Evolutionary conservation across 306 rosid species (phyloP).

Genomic region (Medicago truncatula): DNA sequence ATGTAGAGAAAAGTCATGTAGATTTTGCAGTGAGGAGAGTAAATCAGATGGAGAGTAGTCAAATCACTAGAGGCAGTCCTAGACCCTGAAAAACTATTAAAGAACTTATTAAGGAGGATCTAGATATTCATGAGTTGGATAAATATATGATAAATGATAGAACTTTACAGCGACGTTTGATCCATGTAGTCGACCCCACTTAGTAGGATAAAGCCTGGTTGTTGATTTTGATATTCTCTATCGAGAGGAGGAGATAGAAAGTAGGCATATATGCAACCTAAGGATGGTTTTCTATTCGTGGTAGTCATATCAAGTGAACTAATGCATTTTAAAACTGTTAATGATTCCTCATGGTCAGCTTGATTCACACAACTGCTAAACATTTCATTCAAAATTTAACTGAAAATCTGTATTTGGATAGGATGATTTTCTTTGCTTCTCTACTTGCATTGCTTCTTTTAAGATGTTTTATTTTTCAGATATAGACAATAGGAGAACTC

Average conservation of each 20-base stretch:
- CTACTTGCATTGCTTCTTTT: constrained; percentile 8
- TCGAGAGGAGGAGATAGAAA: constrained; percentile 3
- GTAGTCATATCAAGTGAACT: neutral
- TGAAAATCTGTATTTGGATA: constrained; percentile 2
- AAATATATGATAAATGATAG: no score
- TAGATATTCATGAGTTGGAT: no score
- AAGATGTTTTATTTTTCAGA: neutral
- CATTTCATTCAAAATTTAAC: constrained; percentile 14
- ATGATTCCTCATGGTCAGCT: constrained; percentile 16
- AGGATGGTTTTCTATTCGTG: constrained; percentile 12
- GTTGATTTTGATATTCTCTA: neutral
- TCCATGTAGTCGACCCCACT: no score
- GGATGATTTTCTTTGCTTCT: constrained; percentile 25
- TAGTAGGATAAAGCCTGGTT: no score
- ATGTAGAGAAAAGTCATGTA: no score
- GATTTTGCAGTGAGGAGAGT: no score
- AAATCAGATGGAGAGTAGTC: no score
- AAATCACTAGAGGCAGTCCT: no score
- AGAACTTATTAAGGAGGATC: no score
- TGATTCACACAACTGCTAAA: neutral
- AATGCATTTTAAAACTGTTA: constrained; percentile 17
- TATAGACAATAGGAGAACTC: neutral
- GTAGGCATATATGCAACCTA: constrained; percentile 1
- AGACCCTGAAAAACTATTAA: no score
- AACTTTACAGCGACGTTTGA: no score